phyloP scores from a whole-genome alignment of 176 grass and related monocot genomes.

The Aegilops sharonensis region DNA sequence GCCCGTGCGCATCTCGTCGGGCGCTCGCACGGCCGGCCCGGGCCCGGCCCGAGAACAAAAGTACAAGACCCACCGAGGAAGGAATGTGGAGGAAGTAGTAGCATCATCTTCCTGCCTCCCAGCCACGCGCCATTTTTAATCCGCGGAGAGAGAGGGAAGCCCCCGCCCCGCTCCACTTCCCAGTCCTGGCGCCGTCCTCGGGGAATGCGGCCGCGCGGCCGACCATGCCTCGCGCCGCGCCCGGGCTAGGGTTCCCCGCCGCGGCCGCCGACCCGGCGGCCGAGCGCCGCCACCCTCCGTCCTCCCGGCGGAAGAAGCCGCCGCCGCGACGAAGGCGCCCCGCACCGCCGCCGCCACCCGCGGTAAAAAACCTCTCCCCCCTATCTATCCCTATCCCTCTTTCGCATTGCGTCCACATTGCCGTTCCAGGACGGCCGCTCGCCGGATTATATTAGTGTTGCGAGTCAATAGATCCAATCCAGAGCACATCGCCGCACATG shows the following conservation, averaged over 20 bases:
- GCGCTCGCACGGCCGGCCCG: not conserved
- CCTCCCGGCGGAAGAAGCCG: conserved; percentile 34
- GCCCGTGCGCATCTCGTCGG: not conserved
- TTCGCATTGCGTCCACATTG: not conserved
- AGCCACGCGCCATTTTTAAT: conserved; percentile 48
- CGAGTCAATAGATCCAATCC: conserved; percentile 50
- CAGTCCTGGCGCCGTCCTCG: conserved; percentile 28
- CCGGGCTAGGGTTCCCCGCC: conserved; percentile 42
- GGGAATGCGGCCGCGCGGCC: conserved; percentile 47
- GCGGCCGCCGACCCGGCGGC: not conserved
- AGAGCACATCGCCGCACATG: not conserved
- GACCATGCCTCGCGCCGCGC: conserved; percentile 56
- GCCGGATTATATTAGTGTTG: conserved; percentile 13
- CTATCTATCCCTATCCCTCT: not conserved
- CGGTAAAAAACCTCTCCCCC: conserved; percentile 18
- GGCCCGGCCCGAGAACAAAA: not conserved
- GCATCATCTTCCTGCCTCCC: not conserved
- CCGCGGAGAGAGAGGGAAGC: not conserved
- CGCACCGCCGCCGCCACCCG: not conserved
- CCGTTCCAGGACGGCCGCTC: not conserved
- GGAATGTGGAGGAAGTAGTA: not conserved
- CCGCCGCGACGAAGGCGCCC: conserved; percentile 34
- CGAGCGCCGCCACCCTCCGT: conserved; percentile 13
- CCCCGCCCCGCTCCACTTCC: not conserved
- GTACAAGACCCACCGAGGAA: conserved; percentile 20